Percentiles rank a stretch among this genome's conserved stretches.
Conservation (phyloP, 306 rosid species). For the Quercus robur region DNA sequence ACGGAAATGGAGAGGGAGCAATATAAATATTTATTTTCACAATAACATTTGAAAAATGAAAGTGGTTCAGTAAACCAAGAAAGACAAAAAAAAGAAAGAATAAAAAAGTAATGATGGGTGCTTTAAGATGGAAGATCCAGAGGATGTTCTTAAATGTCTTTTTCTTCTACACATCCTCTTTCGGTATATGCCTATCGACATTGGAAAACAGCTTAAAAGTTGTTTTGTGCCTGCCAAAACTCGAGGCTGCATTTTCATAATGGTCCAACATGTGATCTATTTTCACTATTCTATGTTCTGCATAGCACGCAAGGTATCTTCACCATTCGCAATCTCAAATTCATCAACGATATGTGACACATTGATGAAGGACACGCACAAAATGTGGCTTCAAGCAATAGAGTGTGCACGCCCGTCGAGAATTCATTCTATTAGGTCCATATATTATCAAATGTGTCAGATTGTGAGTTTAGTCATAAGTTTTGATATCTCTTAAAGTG, state of each 20-base stretch:
- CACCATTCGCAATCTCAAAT: not conserved
- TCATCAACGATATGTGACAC: not conserved
- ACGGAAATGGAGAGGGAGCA: slow-evolving; percentile 5
- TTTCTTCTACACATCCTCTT: not conserved
- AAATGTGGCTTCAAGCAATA: not conserved
- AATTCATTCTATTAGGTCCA: not conserved
- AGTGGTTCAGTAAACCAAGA: too few species aligned
- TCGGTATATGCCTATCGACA: not conserved
- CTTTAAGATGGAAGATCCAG: slow-evolving; percentile 18
- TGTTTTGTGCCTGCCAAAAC: not conserved
- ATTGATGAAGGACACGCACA: not conserved
- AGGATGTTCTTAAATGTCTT: slow-evolving; percentile 25
- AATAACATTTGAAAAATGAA: not conserved
- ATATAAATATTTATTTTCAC: not conserved
- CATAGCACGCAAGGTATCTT: not conserved
- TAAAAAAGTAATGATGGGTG: not conserved
- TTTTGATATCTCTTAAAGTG: too few species aligned
- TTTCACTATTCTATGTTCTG: not conserved
- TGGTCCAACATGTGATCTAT: not conserved
- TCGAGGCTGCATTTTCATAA: not conserved
- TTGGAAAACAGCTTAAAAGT: not conserved
- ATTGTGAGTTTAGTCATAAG: too few species aligned
- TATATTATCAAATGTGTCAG: too few species aligned
- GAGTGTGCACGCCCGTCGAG: not conserved
- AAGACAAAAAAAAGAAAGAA: not conserved